phyloP scores from a whole-genome alignment of 768 basidiomycete species.

The Boletus pseudopeckii region DNA sequence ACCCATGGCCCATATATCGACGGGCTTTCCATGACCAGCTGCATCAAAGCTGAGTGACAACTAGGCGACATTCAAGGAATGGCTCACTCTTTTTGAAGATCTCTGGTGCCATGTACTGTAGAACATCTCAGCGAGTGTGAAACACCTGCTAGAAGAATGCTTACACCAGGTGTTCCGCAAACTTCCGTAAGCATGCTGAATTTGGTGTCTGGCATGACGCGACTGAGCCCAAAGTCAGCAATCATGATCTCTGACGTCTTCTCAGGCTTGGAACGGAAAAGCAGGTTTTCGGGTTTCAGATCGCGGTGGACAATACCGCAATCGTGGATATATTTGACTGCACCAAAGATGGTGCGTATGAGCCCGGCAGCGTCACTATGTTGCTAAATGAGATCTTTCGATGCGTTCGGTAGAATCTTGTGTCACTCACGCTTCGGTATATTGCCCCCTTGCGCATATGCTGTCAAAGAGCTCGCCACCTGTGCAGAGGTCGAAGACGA shows the following conservation, averaged over 20 bases:
- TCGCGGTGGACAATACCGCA: constrained; percentile 95
- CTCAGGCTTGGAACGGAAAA: constrained; percentile 87
- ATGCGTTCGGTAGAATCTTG: background rate
- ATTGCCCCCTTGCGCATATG: constrained; percentile 96
- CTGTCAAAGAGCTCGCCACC: constrained; percentile 99
- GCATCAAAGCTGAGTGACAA: constrained; percentile 4
- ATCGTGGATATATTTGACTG: constrained; percentile 90
- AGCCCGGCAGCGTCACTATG: constrained; percentile 84
- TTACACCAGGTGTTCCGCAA: constrained; percentile 87
- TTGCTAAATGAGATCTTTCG: constrained; percentile 25
- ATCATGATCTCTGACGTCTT: constrained; percentile 90
- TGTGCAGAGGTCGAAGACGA: constrained; percentile 94
- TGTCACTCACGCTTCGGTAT: constrained; percentile 79
- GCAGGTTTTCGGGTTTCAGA: constrained; percentile 95
- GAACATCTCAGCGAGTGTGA: constrained; percentile 4
- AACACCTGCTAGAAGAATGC: constrained; percentile 20
- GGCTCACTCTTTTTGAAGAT: constrained; percentile 85
- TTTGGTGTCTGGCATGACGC: constrained; percentile 89
- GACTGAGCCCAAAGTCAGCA: constrained; percentile 92
- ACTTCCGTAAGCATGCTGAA: constrained; percentile 88
- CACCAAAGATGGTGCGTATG: constrained; percentile 78
- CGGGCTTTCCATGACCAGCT: constrained; percentile 93
- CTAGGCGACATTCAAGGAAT: background rate
- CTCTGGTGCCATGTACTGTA: constrained; percentile 91
- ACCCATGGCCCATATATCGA: constrained; percentile 97